These are phyloP conservation scores for Radiomyces spectabilis DNA, from an alignment of 192 early-diverging fungal species.

Conservation along the genomic window DNA sequence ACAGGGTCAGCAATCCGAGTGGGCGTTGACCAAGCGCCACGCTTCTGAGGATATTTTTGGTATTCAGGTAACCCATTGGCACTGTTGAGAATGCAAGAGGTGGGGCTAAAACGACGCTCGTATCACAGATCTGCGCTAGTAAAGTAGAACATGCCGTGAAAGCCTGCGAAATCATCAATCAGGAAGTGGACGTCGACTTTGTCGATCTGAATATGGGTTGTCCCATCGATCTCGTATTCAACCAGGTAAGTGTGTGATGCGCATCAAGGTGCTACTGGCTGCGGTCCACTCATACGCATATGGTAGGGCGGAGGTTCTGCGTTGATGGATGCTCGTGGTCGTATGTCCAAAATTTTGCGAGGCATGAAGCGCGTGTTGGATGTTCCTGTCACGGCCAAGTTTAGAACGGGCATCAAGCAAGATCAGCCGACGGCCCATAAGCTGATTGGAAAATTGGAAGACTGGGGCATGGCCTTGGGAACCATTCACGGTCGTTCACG, in stretches of 20 bases:
- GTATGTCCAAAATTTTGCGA: slow-evolving; percentile 66
- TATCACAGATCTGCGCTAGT: slow-evolving; percentile 60
- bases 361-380: slow-evolving; percentile 66
- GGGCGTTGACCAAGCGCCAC: slow-evolving; percentile 81
- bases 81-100: neutral
- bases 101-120: neutral
- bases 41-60: slow-evolving; percentile 87
- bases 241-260: slow-evolving; percentile 27
- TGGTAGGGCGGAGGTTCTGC: slow-evolving; percentile 82
- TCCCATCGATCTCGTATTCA: slow-evolving; percentile 84
- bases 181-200: slow-evolving; percentile 76
- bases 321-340: slow-evolving; percentile 57
- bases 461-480: slow-evolving; percentile 50
- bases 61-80: slow-evolving; percentile 48
- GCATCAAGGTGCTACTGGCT: neutral
- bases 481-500: slow-evolving; percentile 90
- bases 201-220: slow-evolving; percentile 96
- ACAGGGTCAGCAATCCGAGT: slow-evolving; percentile 62
- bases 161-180: slow-evolving; percentile 62
- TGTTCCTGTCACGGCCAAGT: slow-evolving; percentile 85
- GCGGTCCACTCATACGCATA: no score
- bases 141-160: slow-evolving; percentile 48
- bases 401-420: slow-evolving; percentile 70
- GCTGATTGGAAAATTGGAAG: slow-evolving; percentile 61
- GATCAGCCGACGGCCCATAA: slow-evolving; percentile 60